Base-by-base conservation (phyloP, 352 stramenopile species). In the Globisporangium iwayamae region DNA sequence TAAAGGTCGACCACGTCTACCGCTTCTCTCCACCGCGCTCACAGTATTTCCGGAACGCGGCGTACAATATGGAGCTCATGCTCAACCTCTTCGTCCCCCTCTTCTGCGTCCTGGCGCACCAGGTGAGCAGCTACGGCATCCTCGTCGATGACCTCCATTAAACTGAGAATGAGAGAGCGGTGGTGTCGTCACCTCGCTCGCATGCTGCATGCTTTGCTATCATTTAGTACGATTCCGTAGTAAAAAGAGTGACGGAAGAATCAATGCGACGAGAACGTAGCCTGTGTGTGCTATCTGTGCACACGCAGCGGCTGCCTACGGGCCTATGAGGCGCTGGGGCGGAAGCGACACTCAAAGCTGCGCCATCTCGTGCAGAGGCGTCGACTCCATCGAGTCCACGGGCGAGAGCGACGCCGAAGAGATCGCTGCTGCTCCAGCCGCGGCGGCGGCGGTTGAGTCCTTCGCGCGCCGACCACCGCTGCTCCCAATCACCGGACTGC, bases 11-110 rank as follows among this genome's bases (percentile, higher is more conserved):
- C 66, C 76, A 90, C 62, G 81, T 93, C 53, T 94, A 91, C 60
- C 75, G 83, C 47, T 94, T 92, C 62, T 82, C 71, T 14, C 85
- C 83, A 30, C 81, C 80, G 32, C 73, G 83, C 13, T 90, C 83
- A 54, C 76, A 81, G 54, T 78, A 89, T 53, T 94, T 94, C 60
- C 90, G 80, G 83, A 90, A 87, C 50, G 83, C 83, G 2, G 81
- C 81, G n/a, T 92, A 89, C 69, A 85, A 85, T 60, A 90, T 92
- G 72, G 85, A 94, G 62, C 63, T 94, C 36, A 73, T 94, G 54
- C 68, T 94, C 4, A 90, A 91, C 59, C 56, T 89, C 4, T 85
- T 81, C 47, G 79, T 94, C 10, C 85, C 85, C 66, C 67, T 90
- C 20, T 92, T 92, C 57, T 91, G 83, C 56, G 81, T 90, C 28